Conservation (phyloP, 805 yeast genomes). For the Wickerhamomyces bisporus region DNA sequence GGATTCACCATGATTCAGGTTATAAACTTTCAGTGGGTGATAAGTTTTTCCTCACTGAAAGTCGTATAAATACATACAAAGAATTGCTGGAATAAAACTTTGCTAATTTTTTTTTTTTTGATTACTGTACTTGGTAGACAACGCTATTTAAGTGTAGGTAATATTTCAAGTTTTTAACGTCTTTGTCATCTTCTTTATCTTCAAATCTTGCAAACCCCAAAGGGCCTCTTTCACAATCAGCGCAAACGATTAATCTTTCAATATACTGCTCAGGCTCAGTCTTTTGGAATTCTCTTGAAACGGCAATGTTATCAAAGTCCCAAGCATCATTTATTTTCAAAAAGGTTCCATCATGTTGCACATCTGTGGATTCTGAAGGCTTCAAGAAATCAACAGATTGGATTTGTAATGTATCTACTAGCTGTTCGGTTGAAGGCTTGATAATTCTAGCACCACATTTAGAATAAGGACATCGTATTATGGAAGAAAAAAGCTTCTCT, state of each 20-base stretch:
- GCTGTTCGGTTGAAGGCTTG: slow-evolving; percentile 5
- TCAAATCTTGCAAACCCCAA: slow-evolving; percentile 57
- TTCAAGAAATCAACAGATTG: slow-evolving; percentile 2
- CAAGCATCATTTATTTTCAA: slow-evolving; percentile 53
- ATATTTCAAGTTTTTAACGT: slow-evolving; percentile 36
- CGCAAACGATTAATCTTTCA: slow-evolving; percentile 56
- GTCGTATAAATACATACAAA: neutral
- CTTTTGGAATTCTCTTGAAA: slow-evolving; percentile 35
- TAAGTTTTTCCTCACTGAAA: slow-evolving; percentile 9
- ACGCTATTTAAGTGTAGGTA: slow-evolving; percentile 44
- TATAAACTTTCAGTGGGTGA: slow-evolving; percentile 17
- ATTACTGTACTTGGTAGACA: slow-evolving; percentile 24
- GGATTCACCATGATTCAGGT: slow-evolving; percentile 17
- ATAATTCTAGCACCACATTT: slow-evolving; percentile 23
- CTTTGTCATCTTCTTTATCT: slow-evolving; percentile 21
- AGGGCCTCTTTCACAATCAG: slow-evolving; percentile 78
- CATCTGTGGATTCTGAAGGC: slow-evolving; percentile 2
- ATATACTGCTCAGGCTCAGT: slow-evolving; percentile 27
- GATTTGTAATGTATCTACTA: neutral
- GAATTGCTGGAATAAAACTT: neutral
- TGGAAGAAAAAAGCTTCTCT: slow-evolving; percentile 1
- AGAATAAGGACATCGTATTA: slow-evolving; percentile 21
- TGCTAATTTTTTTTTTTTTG: slow-evolving; percentile 16
- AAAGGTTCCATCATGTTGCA: slow-evolving; percentile 24
- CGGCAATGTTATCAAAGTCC: slow-evolving; percentile 80